Base-by-base conservation (phyloP, 1,284 basidiomycete species). In the Pyrrhoderma noxium region DNA sequence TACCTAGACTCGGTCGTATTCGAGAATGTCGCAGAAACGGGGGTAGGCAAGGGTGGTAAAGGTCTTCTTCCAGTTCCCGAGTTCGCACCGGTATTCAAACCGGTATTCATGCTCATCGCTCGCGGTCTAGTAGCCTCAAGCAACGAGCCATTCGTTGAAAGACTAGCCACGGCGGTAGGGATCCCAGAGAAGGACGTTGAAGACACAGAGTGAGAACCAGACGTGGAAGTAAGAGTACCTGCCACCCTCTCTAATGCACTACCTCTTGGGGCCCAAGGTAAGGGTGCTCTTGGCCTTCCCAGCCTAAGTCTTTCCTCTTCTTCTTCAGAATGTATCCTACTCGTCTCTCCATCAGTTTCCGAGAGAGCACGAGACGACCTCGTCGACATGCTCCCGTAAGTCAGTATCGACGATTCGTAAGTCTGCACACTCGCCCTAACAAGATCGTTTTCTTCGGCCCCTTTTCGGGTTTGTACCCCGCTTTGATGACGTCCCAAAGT, bases 371-470 rank as follows among this genome's bases (percentile, higher is more conserved):
- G 53, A 2, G 53, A 54, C 7, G 27, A 5, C 27, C 27, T 31
- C 27, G 11, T 31, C 11, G 27, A 31, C 27, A 31, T 31, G 11
- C 27, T 31, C 16, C 53, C 53, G 37, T 54, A 54, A 19, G 53
- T 54, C 25, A 54, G 38, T 13, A 54, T 47, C 25, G 42, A 45
- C 0, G 48, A 50, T 13, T 49, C 53, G 36, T 50, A 54, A 14
- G 53, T 54, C 41, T 54, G 53, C 22, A 50, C 44, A 23, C 47
- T 50, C 11, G 43, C 53, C 11, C 53, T 47, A 2, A 40, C 22
- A 8, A 47, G 40, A 4, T 48, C 52, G 23, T 45, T 48, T 13
- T 38, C 42, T 11, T 31, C 27, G 27, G 7, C 11, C 11, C 27
- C 11, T 11, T 31, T n/a, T 21, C 22, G 14, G 23, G 16, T 13